Conservation (phyloP, 2,329 filamentous ascomycete genomes). For the Fusarium sp. region DNA sequence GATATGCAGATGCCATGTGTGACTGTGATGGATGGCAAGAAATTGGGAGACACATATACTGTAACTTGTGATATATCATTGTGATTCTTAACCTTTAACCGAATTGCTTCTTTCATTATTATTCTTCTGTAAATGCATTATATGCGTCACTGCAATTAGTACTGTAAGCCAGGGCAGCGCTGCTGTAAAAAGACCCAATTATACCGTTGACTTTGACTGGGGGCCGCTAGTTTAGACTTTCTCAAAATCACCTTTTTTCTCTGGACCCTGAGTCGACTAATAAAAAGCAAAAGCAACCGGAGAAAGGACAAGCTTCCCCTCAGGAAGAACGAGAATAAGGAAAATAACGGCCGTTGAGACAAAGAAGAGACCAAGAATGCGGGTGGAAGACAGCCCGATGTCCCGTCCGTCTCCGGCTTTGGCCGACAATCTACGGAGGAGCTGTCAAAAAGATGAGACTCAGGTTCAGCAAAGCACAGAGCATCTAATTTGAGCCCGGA, state of each 20-base stretch:
- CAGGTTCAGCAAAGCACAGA: not conserved
- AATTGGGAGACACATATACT: not conserved
- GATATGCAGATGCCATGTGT: not conserved
- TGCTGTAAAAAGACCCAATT: not conserved
- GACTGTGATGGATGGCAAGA: not conserved
- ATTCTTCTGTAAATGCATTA: not conserved
- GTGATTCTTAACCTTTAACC: no score
- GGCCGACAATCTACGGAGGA: constrained; percentile 23
- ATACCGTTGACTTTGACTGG: not conserved
- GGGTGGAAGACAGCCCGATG: not conserved
- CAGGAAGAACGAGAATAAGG: not conserved
- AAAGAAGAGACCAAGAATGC: not conserved
- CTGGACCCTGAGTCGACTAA: constrained; percentile 32
- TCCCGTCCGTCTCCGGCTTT: constrained; percentile 32
- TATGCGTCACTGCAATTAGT: constrained; percentile 26
- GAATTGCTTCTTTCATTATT: not conserved
- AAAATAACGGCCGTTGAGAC: not conserved
- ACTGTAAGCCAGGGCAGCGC: not conserved
- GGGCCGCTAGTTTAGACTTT: not conserved
- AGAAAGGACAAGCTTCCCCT: constrained; percentile 15
- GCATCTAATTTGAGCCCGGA: constrained; percentile 8
- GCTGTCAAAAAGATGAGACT: not conserved
- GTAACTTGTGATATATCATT: not conserved
- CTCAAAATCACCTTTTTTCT: constrained; percentile 29
- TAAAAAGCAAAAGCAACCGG: constrained; percentile 38